Percentiles rank a stretch among this genome's conserved stretches.
phyloP scores from a whole-genome alignment of 306 rosid genomes.

The Sphenostylis stenocarpa region DNA sequence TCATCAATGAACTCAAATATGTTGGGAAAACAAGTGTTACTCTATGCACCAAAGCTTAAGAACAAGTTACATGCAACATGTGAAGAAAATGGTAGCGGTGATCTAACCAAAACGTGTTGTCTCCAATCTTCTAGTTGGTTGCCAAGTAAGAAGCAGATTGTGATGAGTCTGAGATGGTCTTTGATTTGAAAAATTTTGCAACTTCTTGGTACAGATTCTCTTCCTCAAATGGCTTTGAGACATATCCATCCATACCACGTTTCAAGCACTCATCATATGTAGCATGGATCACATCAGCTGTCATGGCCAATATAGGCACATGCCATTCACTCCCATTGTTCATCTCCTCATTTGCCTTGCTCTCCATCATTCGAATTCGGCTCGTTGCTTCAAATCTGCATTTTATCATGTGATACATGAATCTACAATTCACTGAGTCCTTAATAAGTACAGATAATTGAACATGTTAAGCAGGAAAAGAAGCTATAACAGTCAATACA shows the following conservation, averaged over 20 bases:
- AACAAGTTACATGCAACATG: slow-evolving; percentile 20
- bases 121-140: background rate
- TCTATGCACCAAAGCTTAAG: slow-evolving; percentile 6
- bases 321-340: slow-evolving; percentile 50
- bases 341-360: slow-evolving; percentile 53
- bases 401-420: background rate
- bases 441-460: background rate
- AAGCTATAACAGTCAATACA: slow-evolving; percentile 34
- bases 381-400: slow-evolving; percentile 83
- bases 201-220: slow-evolving; percentile 83
- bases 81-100: slow-evolving; percentile 33
- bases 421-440: background rate
- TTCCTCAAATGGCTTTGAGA: slow-evolving; percentile 92
- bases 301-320: slow-evolving; percentile 85
- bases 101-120: background rate
- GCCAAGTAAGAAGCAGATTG: background rate
- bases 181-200: slow-evolving; percentile 64
- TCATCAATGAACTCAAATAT: background rate
- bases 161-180: slow-evolving; percentile 37
- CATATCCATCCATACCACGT: slow-evolving; percentile 92
- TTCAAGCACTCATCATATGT: slow-evolving; percentile 78
- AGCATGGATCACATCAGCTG: slow-evolving; percentile 92
- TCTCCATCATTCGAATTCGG: slow-evolving; percentile 71
- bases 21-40: slow-evolving; percentile 4
- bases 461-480: background rate